Evolutionary conservation across 768 basidiomycete genomes (phyloP), one percentile per base, ranked within the genome.

Genomic region (Candolleomyces eurysporus): DNA sequence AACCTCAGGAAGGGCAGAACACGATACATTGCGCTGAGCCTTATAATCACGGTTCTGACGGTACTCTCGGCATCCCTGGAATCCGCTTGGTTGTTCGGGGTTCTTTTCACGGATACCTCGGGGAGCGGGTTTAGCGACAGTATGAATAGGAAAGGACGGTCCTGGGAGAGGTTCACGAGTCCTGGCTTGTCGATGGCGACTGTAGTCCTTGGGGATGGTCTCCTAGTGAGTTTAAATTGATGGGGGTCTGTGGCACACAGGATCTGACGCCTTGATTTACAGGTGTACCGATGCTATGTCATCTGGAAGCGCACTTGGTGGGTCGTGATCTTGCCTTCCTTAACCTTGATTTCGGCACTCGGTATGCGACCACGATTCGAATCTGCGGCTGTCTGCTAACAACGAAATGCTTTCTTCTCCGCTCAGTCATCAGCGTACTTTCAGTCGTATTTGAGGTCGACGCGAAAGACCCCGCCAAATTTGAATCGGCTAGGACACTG

Each of bases 201-300:
- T 11, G 42, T 57, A 10, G n/a, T 30, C n/a, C 40, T 57, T 21
- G 55, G 55, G 10, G 55, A 57, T n/a, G 55, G 3, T 8, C n/a
- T 57, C 3, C 19, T 57, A 14, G 55, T 57, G 55, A 30, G 55
- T 46, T 26, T 26, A 26, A 26, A 26, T 26, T 7, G 17, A 40
- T 26, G 14, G 16, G 26, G 26, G 26, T 26, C 26, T 4, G 26
- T 26, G 26, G 26, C 26, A 26, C 26, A 2, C 26, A 17, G 14
- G 16, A 2, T 43, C 31, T 26, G 6, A 36, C 36, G 36, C 11
- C 11, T 11, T 7, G 5, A 36, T 36, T 8, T 5, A 11, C 36
- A 57, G 55, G 22, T 57, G 9, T 57, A 46, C 11, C 39, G 55
- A 42, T 57, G 55, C 40, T 57, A 57, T 26, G 30, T 57, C n/a